phyloP scores from a whole-genome alignment of 2,329 filamentous ascomycete species.

The Meredithiella fracta region DNA sequence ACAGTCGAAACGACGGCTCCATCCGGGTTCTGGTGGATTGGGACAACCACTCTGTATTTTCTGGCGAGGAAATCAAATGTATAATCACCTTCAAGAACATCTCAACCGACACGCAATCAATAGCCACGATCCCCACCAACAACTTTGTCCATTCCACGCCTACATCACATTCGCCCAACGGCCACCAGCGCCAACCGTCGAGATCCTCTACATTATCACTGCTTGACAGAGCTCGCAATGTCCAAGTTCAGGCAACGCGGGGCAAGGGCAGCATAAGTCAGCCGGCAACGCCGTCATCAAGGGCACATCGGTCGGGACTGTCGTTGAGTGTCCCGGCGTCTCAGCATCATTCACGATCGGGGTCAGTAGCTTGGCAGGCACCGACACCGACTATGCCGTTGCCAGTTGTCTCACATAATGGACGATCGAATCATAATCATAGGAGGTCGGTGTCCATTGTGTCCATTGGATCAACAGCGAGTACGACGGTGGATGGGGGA shows the following conservation, averaged over 20 bases:
- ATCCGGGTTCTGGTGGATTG: conserved; percentile 93
- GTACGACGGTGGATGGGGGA: conserved; percentile 30
- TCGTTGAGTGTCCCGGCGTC: conserved; percentile 42
- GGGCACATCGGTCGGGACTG: conserved; percentile 50
- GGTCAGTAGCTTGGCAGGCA: conserved; percentile 32
- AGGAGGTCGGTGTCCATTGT: conserved; percentile 67
- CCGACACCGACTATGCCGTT: conserved; percentile 18
- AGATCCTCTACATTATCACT: conserved; percentile 28
- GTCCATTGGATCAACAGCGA: conserved; percentile 47
- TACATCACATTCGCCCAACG: conserved; percentile 4
- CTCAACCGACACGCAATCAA: conserved; percentile 25
- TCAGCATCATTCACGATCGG: conserved; percentile 28
- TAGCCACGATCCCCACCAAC: conserved; percentile 11
- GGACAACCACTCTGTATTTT: conserved; percentile 87
- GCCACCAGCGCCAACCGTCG: conserved; percentile 24
- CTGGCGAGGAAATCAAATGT: conserved; percentile 89
- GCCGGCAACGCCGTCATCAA: conserved; percentile 21
- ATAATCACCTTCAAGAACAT: conserved; percentile 93
- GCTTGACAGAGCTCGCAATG: conserved; percentile 24
- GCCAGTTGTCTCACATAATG: conserved; percentile 16
- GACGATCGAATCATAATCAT: conserved; percentile 27
- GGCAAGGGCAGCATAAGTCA: conserved; percentile 21
- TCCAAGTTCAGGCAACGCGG: conserved; percentile 29
- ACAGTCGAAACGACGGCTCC: conserved; percentile 36
- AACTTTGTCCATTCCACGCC: background rate